Base-by-base conservation (phyloP, 257 asterid genomes). In the Penstemon davidsonii region DNA sequence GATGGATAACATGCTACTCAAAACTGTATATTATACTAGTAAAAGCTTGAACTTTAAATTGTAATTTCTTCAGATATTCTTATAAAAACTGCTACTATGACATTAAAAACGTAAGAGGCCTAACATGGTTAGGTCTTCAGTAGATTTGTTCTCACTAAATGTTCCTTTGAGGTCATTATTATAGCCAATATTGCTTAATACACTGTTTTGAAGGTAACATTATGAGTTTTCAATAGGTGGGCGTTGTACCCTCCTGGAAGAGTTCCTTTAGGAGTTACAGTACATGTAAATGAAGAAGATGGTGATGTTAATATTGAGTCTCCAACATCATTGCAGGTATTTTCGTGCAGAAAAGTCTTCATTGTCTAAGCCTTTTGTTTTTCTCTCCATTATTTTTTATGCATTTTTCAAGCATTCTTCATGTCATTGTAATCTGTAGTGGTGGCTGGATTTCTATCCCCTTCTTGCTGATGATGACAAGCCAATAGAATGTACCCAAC, bases 361-460 rank as follows among this genome's bases (percentile, higher is more conserved):
- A 38, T 40, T 43, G 54, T 46, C 52, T 45, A 41, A 59, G 50
- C 63, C 60, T 68, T 45, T 7, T 59, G 8, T 37, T 53, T 53
- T 62, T 19, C 53, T 61, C 45, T 42, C 10, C 18, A 53, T 18
- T 46, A 25, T 52, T 38, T 51, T 73, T 56, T 47, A 37, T 65
- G 8, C 47, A 69, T 12, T 11, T 53, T 66, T 45, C 36, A 61
- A 44, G 11, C 54, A 62, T 57, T 67, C 59, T 52, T 39, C 38
- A 46, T 70, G 46, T 47, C 55, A 45, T 52, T 56, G 54, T 10
- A 8, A 53, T 61, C 46, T 62, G 66, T 74, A 94, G 99, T 94
- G 99, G 99, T 94, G 99, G 99, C 85, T 94, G 87, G 97, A 94
- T 73, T 91, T 81, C 79, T 94, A 94, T 76, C 97, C 99, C 65